Evolutionary conservation across 208 protist genomes (phyloP).

Genomic region (Acanthamoeba royreba): DNA sequence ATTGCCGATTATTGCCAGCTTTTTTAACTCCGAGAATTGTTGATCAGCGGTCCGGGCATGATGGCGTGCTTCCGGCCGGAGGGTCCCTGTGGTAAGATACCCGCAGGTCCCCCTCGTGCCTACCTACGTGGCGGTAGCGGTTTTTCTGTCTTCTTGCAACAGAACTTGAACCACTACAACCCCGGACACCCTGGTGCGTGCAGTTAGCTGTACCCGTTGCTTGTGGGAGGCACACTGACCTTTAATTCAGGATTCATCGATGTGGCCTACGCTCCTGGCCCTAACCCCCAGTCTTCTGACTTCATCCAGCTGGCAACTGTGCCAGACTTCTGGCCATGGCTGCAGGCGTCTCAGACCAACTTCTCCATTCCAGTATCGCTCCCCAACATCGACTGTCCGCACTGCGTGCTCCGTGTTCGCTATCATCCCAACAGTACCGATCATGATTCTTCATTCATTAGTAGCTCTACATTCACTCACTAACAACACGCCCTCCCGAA

Average conservation of each 20-base stretch:
- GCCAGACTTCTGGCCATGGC: conserved; percentile 8
- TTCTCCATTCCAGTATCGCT: background rate
- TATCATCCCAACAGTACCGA: conserved; percentile 5
- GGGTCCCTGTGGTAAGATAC: background rate
- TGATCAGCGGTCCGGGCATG: background rate
- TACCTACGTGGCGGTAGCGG: background rate
- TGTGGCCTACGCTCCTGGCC: background rate
- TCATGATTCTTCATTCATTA: background rate
- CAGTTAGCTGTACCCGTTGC: background rate
- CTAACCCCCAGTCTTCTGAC: background rate
- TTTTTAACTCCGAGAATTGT: background rate
- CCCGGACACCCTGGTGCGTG: background rate
- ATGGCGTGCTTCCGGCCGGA: background rate
- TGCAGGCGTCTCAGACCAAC: conserved; percentile 23
- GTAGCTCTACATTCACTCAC: background rate
- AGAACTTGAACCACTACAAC: conserved; percentile 15
- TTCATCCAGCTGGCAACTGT: background rate
- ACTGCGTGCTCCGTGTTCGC: background rate
- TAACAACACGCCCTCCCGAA: background rate
- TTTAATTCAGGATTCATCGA: background rate
- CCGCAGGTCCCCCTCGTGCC: background rate
- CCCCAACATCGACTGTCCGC: background rate
- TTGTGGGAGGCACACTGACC: background rate
- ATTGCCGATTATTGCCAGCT: background rate
- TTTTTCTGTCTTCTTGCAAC: background rate